A percentile compares a stretch with the other conserved stretches of the same genome.
phyloP scores from a whole-genome alignment of 2,329 filamentous ascomycete species.

The Alternaria viburni region DNA sequence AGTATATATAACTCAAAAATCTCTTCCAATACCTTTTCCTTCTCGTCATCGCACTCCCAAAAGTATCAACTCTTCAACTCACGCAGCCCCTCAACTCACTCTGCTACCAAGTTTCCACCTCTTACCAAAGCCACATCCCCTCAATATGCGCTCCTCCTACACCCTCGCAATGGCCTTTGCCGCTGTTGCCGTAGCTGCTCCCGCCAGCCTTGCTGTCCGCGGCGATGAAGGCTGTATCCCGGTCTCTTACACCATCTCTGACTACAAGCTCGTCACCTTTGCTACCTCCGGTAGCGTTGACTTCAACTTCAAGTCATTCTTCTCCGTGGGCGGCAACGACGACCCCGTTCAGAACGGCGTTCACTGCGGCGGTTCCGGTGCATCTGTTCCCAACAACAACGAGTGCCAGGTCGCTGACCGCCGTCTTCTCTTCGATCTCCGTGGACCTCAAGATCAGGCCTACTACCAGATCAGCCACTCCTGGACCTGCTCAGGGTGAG shows the following conservation, averaged over 20 bases:
- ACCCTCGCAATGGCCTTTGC: slow-evolving; percentile 23
- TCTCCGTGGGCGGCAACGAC: slow-evolving; percentile 15
- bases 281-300: slow-evolving; percentile 19
- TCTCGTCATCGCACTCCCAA: neutral
- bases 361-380: slow-evolving; percentile 24
- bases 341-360: slow-evolving; percentile 26
- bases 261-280: slow-evolving; percentile 27
- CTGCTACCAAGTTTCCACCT: neutral
- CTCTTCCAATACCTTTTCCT: neutral
- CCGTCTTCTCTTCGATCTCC: slow-evolving; percentile 30
- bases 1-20: neutral
- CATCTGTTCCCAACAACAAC: slow-evolving; percentile 25
- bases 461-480: slow-evolving; percentile 36
- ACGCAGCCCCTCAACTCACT: neutral
- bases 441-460: slow-evolving; percentile 20
- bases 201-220: slow-evolving; percentile 13
- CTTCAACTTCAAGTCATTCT: slow-evolving; percentile 35
- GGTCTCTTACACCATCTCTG: slow-evolving; percentile 31
- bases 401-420: slow-evolving; percentile 26
- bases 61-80: neutral
- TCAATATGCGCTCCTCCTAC: slow-evolving; percentile 14
- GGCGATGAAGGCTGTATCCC: slow-evolving; percentile 27
- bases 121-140: neutral
- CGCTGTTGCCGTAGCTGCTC: slow-evolving; percentile 24
- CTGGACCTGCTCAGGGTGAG: slow-evolving; percentile 39